Conservation (phyloP, 768 basidiomycete species). For the Cyclocybe cylindracea region DNA sequence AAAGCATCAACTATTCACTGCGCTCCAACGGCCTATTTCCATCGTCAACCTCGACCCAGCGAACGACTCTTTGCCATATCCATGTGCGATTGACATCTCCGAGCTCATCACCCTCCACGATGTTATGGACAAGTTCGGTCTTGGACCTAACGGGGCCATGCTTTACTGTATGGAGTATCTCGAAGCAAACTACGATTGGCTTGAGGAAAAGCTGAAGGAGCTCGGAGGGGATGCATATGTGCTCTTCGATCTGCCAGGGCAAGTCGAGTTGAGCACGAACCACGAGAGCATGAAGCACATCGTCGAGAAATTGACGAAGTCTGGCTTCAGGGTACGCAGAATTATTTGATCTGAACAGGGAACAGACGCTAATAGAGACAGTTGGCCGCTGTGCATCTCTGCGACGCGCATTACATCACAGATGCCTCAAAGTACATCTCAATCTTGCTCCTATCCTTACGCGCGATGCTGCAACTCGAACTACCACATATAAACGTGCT, state of each 20-base stretch:
- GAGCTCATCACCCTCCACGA: constrained; percentile 85
- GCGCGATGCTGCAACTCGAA: constrained; percentile 98
- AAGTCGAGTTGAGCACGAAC: constrained; percentile 97
- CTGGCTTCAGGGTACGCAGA: constrained; percentile 77
- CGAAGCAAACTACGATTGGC: constrained; percentile 92
- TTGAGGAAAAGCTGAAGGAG: constrained; percentile 66
- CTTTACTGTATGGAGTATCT: constrained; percentile 97
- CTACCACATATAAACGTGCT: constrained; percentile 98
- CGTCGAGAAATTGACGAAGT: constrained; percentile 62
- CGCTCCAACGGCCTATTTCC: constrained; percentile 81
- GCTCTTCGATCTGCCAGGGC: constrained; percentile 94
- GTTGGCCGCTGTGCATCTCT: constrained; percentile 93
- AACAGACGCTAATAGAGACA: constrained; percentile 32
- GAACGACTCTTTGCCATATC: constrained; percentile 87
- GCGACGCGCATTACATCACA: constrained; percentile 96
- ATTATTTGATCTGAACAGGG: constrained; percentile 11
- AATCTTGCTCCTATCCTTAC: constrained; percentile 84
- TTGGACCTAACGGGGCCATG: constrained; percentile 97
- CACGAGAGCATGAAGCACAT: constrained; percentile 88
- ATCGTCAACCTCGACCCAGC: constrained; percentile 97
- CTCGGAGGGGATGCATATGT: constrained; percentile 80
- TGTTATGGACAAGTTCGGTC: constrained; percentile 78
- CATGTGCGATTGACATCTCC: constrained; percentile 84
- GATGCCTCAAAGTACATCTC: constrained; percentile 96
- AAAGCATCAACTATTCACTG: constrained; percentile 86